phyloP scores from a whole-genome alignment of 805 yeast genomes.

The Blastobotrys attinorum region DNA sequence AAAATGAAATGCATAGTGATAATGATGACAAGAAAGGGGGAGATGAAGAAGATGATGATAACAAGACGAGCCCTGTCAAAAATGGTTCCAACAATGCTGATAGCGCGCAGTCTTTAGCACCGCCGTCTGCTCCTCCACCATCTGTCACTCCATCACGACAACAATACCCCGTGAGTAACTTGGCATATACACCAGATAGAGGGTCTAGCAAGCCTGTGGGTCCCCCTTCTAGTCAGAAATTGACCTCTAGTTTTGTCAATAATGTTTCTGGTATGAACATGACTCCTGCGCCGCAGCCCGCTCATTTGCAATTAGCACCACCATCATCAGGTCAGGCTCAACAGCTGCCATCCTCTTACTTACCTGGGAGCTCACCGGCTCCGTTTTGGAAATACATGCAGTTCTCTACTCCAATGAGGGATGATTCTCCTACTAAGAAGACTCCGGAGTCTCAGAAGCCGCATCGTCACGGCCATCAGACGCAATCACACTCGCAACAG shows the following conservation, averaged over 20 bases:
- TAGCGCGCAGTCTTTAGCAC: not conserved
- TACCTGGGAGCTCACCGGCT: constrained; percentile 70
- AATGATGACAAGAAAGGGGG: too few relatives aligned
- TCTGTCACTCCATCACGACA: constrained; percentile 13
- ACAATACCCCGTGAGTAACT: constrained; percentile 35
- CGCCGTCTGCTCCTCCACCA: constrained; percentile 3
- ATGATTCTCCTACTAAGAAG: constrained; percentile 25
- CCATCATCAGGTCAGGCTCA: constrained; percentile 29
- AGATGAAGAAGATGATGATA: too few relatives aligned
- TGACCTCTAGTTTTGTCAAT: not conserved
- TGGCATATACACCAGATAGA: constrained; percentile 58
- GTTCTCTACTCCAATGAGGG: constrained; percentile 33
- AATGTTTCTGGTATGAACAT: not conserved
- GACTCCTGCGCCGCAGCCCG: constrained; percentile 21
- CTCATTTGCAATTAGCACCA: constrained; percentile 30
- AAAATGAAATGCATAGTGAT: too few relatives aligned
- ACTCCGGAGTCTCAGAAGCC: too few relatives aligned
- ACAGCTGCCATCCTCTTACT: constrained; percentile 36
- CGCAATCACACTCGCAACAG: too few relatives aligned
- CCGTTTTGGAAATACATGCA: constrained; percentile 85
- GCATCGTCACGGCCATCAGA: too few relatives aligned
- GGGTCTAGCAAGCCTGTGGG: constrained; percentile 26
- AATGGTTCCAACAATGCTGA: not conserved
- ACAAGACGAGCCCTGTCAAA: not conserved
- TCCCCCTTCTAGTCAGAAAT: not conserved